Conservation (phyloP, 2,329 filamentous ascomycete species). For the Epichloe baconii region DNA sequence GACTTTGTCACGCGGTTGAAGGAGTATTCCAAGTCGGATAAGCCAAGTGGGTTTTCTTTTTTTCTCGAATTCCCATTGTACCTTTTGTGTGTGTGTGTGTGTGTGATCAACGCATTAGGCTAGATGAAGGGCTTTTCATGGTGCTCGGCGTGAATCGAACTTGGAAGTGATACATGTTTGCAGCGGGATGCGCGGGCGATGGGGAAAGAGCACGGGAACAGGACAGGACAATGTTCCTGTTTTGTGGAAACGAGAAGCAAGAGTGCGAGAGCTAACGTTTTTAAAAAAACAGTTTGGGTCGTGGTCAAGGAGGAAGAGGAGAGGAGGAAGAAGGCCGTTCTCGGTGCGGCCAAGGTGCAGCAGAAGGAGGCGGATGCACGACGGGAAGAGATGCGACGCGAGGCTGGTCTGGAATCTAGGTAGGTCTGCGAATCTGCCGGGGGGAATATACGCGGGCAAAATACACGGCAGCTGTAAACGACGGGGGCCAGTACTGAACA, state of each 20-base stretch:
- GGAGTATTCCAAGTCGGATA: conserved; percentile 80
- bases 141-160: too few species aligned
- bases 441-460: neutral
- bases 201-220: too few species aligned
- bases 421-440: conserved; percentile 6
- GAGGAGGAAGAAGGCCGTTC: conserved; percentile 24
- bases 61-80: neutral
- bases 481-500: too few species aligned
- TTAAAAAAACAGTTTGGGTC: conserved; percentile 29
- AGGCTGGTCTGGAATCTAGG: conserved; percentile 30
- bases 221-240: too few species aligned
- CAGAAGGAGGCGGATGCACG: conserved; percentile 29
- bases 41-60: conserved; percentile 51
- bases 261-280: neutral
- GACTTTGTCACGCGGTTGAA: conserved; percentile 75
- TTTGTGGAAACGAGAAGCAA: neutral
- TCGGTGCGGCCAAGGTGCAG: conserved; percentile 22
- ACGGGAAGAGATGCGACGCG: conserved; percentile 36
- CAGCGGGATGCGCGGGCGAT: too few species aligned
- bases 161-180: too few species aligned
- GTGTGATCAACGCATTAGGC: too few species aligned
- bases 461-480: too few species aligned
- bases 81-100: too few species aligned
- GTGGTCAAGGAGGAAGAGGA: conserved; percentile 37
- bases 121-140: neutral